phyloP scores from a whole-genome alignment of 176 grass and related monocot genomes.

The Bothriochloa decipiens region DNA sequence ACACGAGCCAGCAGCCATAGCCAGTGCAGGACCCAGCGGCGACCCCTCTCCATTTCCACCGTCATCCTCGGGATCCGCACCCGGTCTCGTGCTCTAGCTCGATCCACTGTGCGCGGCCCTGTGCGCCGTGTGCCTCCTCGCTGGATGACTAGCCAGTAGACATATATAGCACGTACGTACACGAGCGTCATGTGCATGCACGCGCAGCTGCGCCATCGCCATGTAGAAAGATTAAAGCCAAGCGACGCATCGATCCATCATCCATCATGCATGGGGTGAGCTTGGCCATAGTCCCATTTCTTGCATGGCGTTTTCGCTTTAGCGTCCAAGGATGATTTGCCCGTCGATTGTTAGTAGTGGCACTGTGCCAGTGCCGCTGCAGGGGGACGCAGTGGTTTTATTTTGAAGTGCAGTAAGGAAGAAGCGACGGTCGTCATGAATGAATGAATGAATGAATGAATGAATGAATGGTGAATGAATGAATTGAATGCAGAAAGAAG shows the following conservation, averaged over 20 bases:
- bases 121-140: background rate
- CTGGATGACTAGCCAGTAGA: background rate
- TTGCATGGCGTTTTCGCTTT: too few relatives aligned
- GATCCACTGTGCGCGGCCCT: conserved; percentile 8
- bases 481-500: too few relatives aligned
- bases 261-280: too few relatives aligned
- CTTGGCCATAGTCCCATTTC: too few relatives aligned
- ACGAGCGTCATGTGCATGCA: background rate
- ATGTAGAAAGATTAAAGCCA: too few relatives aligned
- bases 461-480: background rate
- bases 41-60: background rate
- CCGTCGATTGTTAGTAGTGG: too few relatives aligned
- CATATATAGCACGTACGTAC: background rate
- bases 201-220: background rate
- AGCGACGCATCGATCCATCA: background rate
- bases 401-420: background rate
- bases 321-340: too few relatives aligned
- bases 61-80: conserved; percentile 45
- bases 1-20: background rate
- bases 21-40: background rate
- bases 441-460: background rate
- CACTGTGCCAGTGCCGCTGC: background rate
- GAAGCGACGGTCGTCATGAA: background rate
- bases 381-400: too few relatives aligned
- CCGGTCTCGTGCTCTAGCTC: background rate